Conservation (phyloP, 768 basidiomycete genomes). For the Trametes cingulata region DNA sequence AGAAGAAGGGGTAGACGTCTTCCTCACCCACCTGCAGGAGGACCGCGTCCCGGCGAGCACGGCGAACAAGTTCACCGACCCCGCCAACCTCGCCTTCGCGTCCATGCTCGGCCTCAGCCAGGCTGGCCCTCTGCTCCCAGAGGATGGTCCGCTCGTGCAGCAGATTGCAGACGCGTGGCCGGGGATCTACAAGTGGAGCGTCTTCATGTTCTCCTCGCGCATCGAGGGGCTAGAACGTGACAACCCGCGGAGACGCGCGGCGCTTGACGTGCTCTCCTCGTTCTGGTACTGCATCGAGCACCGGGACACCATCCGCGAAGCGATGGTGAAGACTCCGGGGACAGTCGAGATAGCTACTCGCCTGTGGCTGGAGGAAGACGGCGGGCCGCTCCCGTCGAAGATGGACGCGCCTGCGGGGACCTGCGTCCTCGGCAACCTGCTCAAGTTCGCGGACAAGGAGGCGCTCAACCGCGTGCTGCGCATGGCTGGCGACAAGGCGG, state of each 20-base stretch:
- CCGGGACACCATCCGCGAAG: slow-evolving; percentile 30
- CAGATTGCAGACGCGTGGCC: slow-evolving; percentile 36
- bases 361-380: slow-evolving; percentile 38
- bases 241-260: slow-evolving; percentile 20
- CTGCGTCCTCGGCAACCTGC: slow-evolving; percentile 35
- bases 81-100: slow-evolving; percentile 34
- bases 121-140: slow-evolving; percentile 28
- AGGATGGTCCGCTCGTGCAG: slow-evolving; percentile 24
- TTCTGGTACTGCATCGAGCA: slow-evolving; percentile 33
- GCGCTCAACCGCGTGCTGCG: slow-evolving; percentile 34
- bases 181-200: slow-evolving; percentile 40
- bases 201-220: slow-evolving; percentile 34
- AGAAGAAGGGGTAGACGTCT: slow-evolving; percentile 31
- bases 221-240: slow-evolving; percentile 23
- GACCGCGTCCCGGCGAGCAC: slow-evolving; percentile 18
- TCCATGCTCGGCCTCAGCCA: slow-evolving; percentile 38
- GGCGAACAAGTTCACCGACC: not conserved
- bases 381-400: slow-evolving; percentile 20
- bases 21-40: slow-evolving; percentile 33
- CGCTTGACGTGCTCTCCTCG: slow-evolving; percentile 34
- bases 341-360: slow-evolving; percentile 38
- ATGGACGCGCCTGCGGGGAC: slow-evolving; percentile 32
- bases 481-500: slow-evolving; percentile 31
- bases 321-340: slow-evolving; percentile 35
- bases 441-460: slow-evolving; percentile 23